Conservation (phyloP, 2,329 filamentous ascomycete species). For the Colletotrichum melonis region DNA sequence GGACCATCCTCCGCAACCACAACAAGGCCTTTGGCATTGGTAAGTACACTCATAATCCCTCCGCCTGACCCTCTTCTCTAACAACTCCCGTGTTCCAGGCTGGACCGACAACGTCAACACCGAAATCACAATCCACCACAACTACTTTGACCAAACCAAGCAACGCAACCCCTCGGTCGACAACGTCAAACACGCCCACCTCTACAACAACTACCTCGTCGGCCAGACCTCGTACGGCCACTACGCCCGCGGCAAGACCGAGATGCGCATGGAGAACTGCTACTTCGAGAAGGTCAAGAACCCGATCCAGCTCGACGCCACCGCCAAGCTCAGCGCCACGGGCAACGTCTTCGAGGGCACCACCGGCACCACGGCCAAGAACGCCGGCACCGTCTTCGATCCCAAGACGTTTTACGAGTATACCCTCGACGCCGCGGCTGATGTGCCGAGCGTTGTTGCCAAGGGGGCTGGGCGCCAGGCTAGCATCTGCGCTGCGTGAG, state of each 20-base stretch:
- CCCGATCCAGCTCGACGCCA: constrained; percentile 36
- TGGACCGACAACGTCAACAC: constrained; percentile 42
- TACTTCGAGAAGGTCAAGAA: constrained; percentile 40
- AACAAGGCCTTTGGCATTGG: constrained; percentile 43
- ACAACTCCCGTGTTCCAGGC: constrained; percentile 21
- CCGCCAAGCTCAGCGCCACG: constrained; percentile 29
- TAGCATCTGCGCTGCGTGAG: constrained; percentile 36
- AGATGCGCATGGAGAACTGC: constrained; percentile 42
- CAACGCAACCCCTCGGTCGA: constrained; percentile 42
- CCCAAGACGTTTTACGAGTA: constrained; percentile 35
- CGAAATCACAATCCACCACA: constrained; percentile 41
- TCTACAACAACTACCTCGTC: constrained; percentile 44
- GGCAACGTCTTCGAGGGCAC: constrained; percentile 36
- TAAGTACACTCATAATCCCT: constrained; percentile 4
- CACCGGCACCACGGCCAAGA: constrained; percentile 24
- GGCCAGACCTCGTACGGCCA: constrained; percentile 40
- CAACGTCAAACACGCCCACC: constrained; percentile 40
- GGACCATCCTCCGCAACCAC: constrained; percentile 40
- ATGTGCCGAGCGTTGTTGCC: constrained; percentile 38
- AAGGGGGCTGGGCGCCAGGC: constrained; percentile 39
- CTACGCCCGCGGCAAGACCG: constrained; percentile 40
- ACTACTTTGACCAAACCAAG: constrained; percentile 40
- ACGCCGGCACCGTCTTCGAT: constrained; percentile 31
- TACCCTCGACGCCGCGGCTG: constrained; percentile 35
- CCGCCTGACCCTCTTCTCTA: too few species aligned